A percentile compares a stretch with the other conserved stretches of the same genome.
Conservation (phyloP, 2,329 filamentous ascomycete species). For the Diaporthe sp. region DNA sequence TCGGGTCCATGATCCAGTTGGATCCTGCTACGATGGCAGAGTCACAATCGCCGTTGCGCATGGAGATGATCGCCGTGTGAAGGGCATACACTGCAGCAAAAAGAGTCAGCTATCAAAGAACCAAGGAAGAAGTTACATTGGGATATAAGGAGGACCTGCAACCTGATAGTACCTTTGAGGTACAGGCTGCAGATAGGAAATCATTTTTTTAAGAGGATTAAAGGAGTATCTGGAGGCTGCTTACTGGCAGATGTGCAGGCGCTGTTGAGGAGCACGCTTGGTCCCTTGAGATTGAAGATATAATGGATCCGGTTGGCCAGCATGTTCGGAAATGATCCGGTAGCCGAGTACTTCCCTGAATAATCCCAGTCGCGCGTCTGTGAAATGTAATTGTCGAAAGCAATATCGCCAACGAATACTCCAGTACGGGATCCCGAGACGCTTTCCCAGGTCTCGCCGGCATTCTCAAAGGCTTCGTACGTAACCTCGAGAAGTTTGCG, state of each 20-base stretch:
- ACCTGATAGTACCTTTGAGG: too few species aligned
- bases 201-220: too few species aligned
- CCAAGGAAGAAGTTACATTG: too few species aligned
- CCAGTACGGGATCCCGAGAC: slow-evolving; percentile 47
- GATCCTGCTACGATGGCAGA: slow-evolving; percentile 48
- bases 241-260: slow-evolving; percentile 53
- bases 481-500: slow-evolving; percentile 55
- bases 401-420: slow-evolving; percentile 49
- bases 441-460: slow-evolving; percentile 50
- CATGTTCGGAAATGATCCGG: slow-evolving; percentile 53
- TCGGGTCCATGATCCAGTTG: slow-evolving; percentile 51
- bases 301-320: slow-evolving; percentile 56
- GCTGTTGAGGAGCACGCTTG: slow-evolving; percentile 57
- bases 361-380: slow-evolving; percentile 8
- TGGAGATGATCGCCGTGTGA: slow-evolving; percentile 54
- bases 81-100: slow-evolving; percentile 39
- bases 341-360: slow-evolving; percentile 48
- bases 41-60: slow-evolving; percentile 50
- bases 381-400: not conserved
- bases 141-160: too few species aligned
- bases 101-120: too few species aligned
- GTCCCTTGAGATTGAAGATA: slow-evolving; percentile 55
- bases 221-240: too few species aligned
- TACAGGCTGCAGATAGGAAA: too few species aligned
- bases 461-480: slow-evolving; percentile 57